A percentile compares a stretch with the other conserved stretches of the same genome.
phyloP scores from a whole-genome alignment of 1,284 basidiomycete species.

The Sutorius eximius region DNA sequence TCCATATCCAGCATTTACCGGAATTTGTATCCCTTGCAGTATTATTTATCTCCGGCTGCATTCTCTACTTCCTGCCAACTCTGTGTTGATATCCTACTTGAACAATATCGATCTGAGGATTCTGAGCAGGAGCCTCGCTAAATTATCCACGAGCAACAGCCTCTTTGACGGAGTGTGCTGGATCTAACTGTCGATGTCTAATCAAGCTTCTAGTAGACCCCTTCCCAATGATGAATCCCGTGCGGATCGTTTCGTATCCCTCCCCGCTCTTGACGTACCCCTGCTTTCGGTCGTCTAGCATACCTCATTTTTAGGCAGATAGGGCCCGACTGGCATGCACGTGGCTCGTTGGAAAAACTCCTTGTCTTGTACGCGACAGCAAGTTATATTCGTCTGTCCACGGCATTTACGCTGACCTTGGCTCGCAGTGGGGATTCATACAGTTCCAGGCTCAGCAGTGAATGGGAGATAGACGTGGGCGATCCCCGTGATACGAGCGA shows the following conservation, averaged over 20 bases:
- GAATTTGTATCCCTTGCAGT: not conserved
- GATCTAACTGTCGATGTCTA: not conserved
- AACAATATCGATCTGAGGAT: not conserved
- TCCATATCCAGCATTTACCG: not conserved
- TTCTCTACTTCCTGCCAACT: not conserved
- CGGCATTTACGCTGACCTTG: not conserved
- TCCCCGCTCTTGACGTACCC: not conserved
- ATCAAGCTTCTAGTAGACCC: not conserved
- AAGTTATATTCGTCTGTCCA: not conserved
- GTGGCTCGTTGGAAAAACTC: slow-evolving; percentile 5
- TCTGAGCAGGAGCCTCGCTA: no score
- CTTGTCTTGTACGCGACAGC: slow-evolving; percentile 8
- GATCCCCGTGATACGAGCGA: not conserved
- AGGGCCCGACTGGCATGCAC: slow-evolving; percentile 3
- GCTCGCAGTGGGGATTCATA: slow-evolving; percentile 12
- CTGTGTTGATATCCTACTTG: not conserved
- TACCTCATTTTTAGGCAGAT: not conserved
- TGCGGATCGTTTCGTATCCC: not conserved
- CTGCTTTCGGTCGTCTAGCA: not conserved
- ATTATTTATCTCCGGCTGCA: not conserved
- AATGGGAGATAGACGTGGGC: not conserved
- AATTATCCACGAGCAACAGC: not conserved
- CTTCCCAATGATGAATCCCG: not conserved
- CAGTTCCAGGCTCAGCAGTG: slow-evolving; percentile 5
- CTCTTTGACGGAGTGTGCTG: not conserved